A percentile compares a stretch with the other conserved stretches of the same genome.
Conservation (phyloP, 2,329 filamentous ascomycete genomes). For the Sclerotinia glacialis region DNA sequence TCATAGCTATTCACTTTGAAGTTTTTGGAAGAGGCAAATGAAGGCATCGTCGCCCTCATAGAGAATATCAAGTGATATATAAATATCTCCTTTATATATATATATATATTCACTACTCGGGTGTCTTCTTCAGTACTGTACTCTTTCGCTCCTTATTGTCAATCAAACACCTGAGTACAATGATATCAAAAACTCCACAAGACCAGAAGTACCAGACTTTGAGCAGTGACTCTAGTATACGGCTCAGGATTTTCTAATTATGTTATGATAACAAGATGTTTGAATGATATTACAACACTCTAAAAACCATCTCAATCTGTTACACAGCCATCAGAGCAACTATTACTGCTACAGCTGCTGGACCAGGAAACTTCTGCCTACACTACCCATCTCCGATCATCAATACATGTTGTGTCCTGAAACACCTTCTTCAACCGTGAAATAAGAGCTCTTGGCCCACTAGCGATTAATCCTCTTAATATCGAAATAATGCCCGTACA, state of each 20-base stretch:
- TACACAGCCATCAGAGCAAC: not conserved
- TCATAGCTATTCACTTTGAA: not conserved
- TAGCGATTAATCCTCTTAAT: constrained; percentile 46
- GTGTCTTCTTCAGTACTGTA: too few species aligned
- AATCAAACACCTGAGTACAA: not conserved
- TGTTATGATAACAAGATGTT: not conserved
- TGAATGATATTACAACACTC: not conserved
- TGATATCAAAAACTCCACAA: not conserved
- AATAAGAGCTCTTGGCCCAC: constrained; percentile 49
- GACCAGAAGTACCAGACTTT: not conserved
- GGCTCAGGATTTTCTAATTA: not conserved
- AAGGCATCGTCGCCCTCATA: too few species aligned
- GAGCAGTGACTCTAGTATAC: not conserved
- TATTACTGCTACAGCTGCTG: constrained; percentile 30
- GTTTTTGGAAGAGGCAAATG: too few species aligned
- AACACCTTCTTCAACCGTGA: constrained; percentile 39
- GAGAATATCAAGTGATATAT: too few species aligned
- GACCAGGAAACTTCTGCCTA: constrained; percentile 48
- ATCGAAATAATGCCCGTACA: constrained; percentile 53
- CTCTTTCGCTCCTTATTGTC: too few species aligned
- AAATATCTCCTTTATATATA: too few species aligned
- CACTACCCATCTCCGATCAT: constrained; percentile 50
- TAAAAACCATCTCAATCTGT: not conserved
- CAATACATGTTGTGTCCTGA: constrained; percentile 45
- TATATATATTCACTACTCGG: too few species aligned